Evolutionary conservation across 306 rosid species (phyloP).

Genomic region (Rosa multiflora): DNA sequence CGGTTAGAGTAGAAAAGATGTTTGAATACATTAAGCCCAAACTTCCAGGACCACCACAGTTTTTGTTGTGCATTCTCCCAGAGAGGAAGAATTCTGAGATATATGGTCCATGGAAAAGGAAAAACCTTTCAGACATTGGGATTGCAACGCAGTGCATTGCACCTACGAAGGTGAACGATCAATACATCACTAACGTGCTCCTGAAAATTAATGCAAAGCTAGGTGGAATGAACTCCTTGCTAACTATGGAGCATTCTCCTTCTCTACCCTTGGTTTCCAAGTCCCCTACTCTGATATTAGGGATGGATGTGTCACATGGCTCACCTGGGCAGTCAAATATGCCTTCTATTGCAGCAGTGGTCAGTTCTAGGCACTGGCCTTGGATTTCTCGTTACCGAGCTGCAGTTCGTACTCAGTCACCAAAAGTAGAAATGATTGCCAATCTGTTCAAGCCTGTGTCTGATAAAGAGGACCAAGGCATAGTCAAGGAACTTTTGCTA

Average conservation of each 20-base stretch:
- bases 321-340: constrained; percentile 38
- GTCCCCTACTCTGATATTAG: constrained; percentile 44
- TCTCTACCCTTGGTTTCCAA: constrained; percentile 34
- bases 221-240: constrained; percentile 45
- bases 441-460: constrained; percentile 64
- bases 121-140: constrained; percentile 32
- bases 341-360: constrained; percentile 62
- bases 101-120: constrained; percentile 59
- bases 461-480: constrained; percentile 66
- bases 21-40: neutral
- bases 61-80: constrained; percentile 50
- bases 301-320: constrained; percentile 59
- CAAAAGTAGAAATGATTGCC: constrained; percentile 82
- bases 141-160: constrained; percentile 48
- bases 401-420: constrained; percentile 78
- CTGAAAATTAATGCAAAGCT: constrained; percentile 54
- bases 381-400: constrained; percentile 81
- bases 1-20: constrained; percentile 33
- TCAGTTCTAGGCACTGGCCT: constrained; percentile 91
- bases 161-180: constrained; percentile 39
- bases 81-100: constrained; percentile 45
- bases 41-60: constrained; percentile 7
- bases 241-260: constrained; percentile 20
- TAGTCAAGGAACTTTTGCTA: constrained; percentile 57
- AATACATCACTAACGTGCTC: constrained; percentile 45